Evolutionary conservation across 1,284 basidiomycete species (phyloP), one percentile per base, ranked within the genome.

Genomic region (Austropuccinia psidii): DNA sequence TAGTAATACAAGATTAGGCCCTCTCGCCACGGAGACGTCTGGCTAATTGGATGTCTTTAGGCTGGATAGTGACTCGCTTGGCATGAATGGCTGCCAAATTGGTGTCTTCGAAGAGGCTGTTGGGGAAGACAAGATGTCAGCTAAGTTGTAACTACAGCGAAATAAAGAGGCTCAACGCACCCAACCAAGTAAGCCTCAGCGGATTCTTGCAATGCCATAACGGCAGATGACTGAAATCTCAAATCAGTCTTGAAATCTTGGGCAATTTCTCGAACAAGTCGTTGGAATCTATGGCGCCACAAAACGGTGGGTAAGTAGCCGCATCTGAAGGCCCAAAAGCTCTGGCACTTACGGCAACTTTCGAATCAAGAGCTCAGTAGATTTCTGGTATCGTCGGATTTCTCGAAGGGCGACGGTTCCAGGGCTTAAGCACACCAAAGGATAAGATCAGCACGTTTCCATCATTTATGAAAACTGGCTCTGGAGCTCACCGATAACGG

Each of bases 201-300:
- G 1, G 89, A 88, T 81, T 90, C 88, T 81, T 90, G 89, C 75
- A 90, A 83, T 4, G 88, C 88, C 83, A 85, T 84, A 73, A 90
- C 87, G 78, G 86, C 89, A 73, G 86, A 89, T 37, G 86, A 89
- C 83, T 88, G 87, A 85, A 88, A 88, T 74, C 87, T 86, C 70
- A 88, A 79, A 82, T 87, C 76, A 74, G 89, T 89, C 82, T 80
- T 80, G 77, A 80, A 80, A 77, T 79, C 78, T 74, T 79, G 78
- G 35, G 78, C 79, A 50, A 78, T 79, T 66, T 80, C 78, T 62
- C 78, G 77, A 50, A 78, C 78, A 54, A 77, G 76, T 57, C 77
- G 75, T 73, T 78, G 77, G 76, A 78, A 78, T 55, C 76, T 77
- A 39, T 27, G 15, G 27, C 21, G 31, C 9, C 27, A 43, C 19